phyloP scores from a whole-genome alignment of 208 protist genomes.

The Phytomonas francai region DNA sequence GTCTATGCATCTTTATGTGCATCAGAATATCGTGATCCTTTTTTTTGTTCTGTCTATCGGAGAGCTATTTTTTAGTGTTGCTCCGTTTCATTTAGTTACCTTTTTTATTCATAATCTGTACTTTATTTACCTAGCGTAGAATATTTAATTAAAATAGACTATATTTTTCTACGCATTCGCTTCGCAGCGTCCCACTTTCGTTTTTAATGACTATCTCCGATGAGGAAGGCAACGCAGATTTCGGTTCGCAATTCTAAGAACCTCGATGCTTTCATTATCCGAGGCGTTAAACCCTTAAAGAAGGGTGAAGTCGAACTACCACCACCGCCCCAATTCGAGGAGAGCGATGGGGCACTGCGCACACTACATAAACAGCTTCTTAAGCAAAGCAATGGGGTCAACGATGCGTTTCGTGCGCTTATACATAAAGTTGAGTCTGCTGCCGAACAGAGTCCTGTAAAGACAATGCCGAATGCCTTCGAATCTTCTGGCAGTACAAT shows the following conservation, averaged over 20 bases:
- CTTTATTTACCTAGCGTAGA: too few species aligned
- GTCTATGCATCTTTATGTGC: background rate
- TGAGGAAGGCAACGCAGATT: too few species aligned
- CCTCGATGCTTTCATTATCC: background rate
- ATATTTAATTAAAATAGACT: too few species aligned
- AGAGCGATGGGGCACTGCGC: constrained; percentile 4
- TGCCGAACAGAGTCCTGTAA: constrained; percentile 8
- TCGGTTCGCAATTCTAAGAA: too few species aligned
- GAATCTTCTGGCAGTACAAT: background rate
- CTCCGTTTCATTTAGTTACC: background rate
- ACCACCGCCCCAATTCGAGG: background rate
- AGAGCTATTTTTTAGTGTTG: constrained; percentile 1
- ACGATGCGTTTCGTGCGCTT: constrained; percentile 18
- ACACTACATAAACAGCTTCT: constrained; percentile 14
- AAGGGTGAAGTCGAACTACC: background rate
- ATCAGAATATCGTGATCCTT: background rate
- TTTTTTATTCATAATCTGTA: background rate
- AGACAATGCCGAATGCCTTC: background rate
- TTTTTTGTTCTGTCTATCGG: background rate
- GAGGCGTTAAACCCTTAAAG: background rate
- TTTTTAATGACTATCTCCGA: too few species aligned
- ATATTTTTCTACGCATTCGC: background rate
- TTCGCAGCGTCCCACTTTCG: background rate
- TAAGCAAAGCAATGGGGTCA: constrained; percentile 13
- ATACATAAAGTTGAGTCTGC: constrained; percentile 12